A percentile compares a stretch with the other conserved stretches of the same genome.
Evolutionary conservation across 208 protist species (phyloP).

Genomic region (Crithidia mellificae): DNA sequence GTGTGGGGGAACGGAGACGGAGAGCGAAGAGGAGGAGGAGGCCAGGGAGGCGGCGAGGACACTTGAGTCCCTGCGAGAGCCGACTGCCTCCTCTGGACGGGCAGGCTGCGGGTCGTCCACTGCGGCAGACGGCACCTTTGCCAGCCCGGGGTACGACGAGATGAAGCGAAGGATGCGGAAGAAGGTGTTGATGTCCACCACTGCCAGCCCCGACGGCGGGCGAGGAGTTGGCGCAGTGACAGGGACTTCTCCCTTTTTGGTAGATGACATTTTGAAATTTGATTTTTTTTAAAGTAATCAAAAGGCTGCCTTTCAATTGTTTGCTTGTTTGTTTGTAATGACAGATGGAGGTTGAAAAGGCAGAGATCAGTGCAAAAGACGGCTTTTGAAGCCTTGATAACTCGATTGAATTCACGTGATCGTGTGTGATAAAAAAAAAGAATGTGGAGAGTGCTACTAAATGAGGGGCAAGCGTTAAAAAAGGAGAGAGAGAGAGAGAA

Average conservation of each 20-base stretch:
- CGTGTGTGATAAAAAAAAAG: too few species aligned
- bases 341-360: too few species aligned
- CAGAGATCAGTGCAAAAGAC: too few species aligned
- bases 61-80: too few species aligned
- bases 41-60: neutral
- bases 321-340: neutral
- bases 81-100: neutral
- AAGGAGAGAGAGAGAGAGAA: too few species aligned
- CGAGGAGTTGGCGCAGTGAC: neutral
- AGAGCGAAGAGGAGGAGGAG: neutral
- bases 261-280: neutral
- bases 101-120: too few species aligned
- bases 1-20: neutral
- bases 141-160: constrained; percentile 24
- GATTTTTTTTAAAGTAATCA: too few species aligned
- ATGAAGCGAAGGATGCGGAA: constrained; percentile 69
- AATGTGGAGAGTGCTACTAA: too few species aligned
- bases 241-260: neutral
- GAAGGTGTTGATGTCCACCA: constrained; percentile 42
- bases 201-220: neutral
- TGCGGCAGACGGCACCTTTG: neutral
- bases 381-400: too few species aligned
- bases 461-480: too few species aligned
- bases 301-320: neutral
- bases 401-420: too few species aligned